These are phyloP conservation scores for Ensete glaucum DNA, from an alignment of 176 grass and related monocot genomes.

Conservation along the genomic window DNA sequence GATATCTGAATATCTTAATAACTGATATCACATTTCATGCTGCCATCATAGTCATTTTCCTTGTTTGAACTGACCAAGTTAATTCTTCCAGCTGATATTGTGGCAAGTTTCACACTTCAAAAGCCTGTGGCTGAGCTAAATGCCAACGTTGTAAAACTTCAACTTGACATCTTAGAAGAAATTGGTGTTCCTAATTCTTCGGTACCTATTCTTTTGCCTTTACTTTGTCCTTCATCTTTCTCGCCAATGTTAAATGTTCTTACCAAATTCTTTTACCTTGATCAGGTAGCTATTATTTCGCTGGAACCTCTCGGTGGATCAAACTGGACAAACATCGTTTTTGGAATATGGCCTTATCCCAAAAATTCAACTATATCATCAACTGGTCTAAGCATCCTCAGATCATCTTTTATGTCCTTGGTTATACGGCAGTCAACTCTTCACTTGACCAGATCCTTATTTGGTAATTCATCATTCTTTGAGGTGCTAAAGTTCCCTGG, in stretches of 20 bases:
- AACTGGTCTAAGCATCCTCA: slow-evolving; percentile 67
- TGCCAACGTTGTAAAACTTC: slow-evolving; percentile 55
- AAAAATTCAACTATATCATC: slow-evolving; percentile 52
- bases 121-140: slow-evolving; percentile 49
- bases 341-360: slow-evolving; percentile 75
- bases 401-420: slow-evolving; percentile 64
- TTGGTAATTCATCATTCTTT: slow-evolving; percentile 60
- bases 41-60: neutral
- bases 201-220: slow-evolving; percentile 37
- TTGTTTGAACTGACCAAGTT: neutral
- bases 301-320: slow-evolving; percentile 39
- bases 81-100: slow-evolving; percentile 56
- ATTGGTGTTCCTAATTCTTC: slow-evolving; percentile 65
- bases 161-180: slow-evolving; percentile 84
- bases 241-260: neutral
- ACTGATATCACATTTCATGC: too few relatives aligned
- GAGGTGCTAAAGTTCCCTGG: slow-evolving; percentile 71
- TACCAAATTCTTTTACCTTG: slow-evolving; percentile 12
- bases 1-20: too few relatives aligned
- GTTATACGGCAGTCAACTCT: slow-evolving; percentile 57
- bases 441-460: slow-evolving; percentile 55
- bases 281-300: slow-evolving; percentile 61
- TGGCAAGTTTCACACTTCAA: slow-evolving; percentile 67
- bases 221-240: slow-evolving; percentile 7
- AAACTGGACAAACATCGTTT: slow-evolving; percentile 69